Evolutionary conservation across 2,329 filamentous ascomycete species (phyloP).

Genomic region (Fusarium verticillioides): DNA sequence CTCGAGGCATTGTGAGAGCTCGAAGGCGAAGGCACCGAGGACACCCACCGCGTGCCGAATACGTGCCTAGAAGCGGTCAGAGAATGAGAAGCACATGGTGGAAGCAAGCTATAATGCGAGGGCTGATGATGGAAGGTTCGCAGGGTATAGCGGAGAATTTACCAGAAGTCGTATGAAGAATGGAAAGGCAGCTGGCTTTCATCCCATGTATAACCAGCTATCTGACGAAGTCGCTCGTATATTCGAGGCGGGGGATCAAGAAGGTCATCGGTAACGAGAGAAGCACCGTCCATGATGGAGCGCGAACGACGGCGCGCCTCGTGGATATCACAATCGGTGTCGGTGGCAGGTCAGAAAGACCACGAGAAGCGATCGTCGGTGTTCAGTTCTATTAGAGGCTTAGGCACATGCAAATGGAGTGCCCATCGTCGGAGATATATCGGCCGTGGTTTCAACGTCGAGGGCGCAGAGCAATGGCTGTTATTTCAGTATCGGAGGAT

Average conservation of each 20-base stretch:
- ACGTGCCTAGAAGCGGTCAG: slow-evolving; percentile 65
- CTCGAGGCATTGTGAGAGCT: slow-evolving; percentile 58
- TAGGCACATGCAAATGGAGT: slow-evolving; percentile 43
- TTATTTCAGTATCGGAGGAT: background rate
- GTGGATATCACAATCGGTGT: slow-evolving; percentile 33
- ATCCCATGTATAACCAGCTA: slow-evolving; percentile 82
- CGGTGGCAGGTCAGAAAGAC: slow-evolving; percentile 29
- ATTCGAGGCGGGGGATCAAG: slow-evolving; percentile 74
- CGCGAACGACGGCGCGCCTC: slow-evolving; percentile 41
- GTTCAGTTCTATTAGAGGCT: slow-evolving; percentile 43
- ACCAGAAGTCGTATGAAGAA: slow-evolving; percentile 90
- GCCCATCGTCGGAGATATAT: slow-evolving; percentile 48
- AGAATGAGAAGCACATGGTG: background rate
- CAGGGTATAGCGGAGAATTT: slow-evolving; percentile 40
- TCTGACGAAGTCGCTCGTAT: slow-evolving; percentile 77
- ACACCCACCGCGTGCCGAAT: slow-evolving; percentile 70
- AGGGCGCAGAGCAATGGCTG: slow-evolving; percentile 5
- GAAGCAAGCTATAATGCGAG: background rate
- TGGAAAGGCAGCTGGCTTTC: slow-evolving; percentile 68
- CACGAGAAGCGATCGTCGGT: slow-evolving; percentile 42
- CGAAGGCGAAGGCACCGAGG: slow-evolving; percentile 59
- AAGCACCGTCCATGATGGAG: slow-evolving; percentile 63
- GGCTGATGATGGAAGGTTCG: background rate
- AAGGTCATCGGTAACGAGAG: slow-evolving; percentile 62
- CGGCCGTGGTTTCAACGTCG: slow-evolving; percentile 25